phyloP scores from a whole-genome alignment of 805 yeast genomes.

The Candida andamanensis region DNA sequence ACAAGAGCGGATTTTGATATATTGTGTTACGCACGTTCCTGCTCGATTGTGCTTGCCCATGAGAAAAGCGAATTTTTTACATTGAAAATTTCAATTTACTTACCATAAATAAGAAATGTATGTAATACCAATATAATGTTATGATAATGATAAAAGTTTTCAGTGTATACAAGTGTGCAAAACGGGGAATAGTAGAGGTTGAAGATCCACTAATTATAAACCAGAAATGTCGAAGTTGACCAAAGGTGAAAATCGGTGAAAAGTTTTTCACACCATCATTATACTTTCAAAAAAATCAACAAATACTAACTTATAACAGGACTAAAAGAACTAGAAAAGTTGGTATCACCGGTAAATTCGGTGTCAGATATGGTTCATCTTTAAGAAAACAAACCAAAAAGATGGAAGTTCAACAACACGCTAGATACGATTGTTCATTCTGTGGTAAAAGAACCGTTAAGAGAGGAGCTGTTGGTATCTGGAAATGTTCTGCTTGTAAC shows the following conservation, averaged over 20 bases:
- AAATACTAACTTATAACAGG: slow-evolving; percentile 59
- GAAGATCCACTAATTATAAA: background rate
- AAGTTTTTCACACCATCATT: too few relatives aligned
- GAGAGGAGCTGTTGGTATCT: slow-evolving; percentile 98
- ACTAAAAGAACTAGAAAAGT: slow-evolving; percentile 99
- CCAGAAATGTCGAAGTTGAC: background rate
- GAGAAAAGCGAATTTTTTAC: too few relatives aligned
- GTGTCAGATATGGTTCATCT: slow-evolving; percentile 99
- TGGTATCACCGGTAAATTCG: slow-evolving; percentile 99
- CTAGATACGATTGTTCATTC: slow-evolving; percentile 98
- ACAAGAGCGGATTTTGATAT: too few relatives aligned
- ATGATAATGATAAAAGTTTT: too few relatives aligned
- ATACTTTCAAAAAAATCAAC: too few relatives aligned
- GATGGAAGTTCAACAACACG: slow-evolving; percentile 98
- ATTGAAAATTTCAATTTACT: slow-evolving; percentile 7
- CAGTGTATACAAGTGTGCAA: too few relatives aligned
- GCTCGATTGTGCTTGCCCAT: background rate
- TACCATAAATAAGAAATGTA: slow-evolving; percentile 8
- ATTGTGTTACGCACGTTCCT: background rate
- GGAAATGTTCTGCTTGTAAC: slow-evolving; percentile 92
- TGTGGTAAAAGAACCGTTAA: slow-evolving; percentile 98
- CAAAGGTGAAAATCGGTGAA: background rate
- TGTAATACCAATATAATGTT: slow-evolving; percentile 2
- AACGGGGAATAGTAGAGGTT: too few relatives aligned
- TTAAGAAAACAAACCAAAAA: slow-evolving; percentile 99